These are phyloP conservation scores for Cercospora nicotianae DNA, from an alignment of 2,329 filamentous ascomycete genomes.

Conservation along the genomic window DNA sequence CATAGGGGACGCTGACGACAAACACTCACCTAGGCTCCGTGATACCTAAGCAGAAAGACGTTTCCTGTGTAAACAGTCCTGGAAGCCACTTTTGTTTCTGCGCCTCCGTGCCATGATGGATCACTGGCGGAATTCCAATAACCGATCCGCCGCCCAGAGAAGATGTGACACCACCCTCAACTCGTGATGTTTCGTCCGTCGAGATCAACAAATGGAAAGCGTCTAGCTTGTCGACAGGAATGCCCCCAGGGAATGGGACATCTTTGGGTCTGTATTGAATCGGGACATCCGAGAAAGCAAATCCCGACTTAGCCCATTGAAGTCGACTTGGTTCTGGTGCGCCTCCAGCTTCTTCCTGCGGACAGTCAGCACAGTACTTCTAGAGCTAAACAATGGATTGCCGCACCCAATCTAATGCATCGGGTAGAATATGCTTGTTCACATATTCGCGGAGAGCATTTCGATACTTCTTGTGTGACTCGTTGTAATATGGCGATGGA, in stretches of 20 bases:
- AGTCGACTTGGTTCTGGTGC: slow-evolving; percentile 49
- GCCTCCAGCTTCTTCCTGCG: slow-evolving; percentile 50
- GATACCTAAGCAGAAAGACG: slow-evolving; percentile 64
- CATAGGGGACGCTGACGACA: not conserved
- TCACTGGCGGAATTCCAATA: slow-evolving; percentile 65
- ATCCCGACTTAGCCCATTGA: slow-evolving; percentile 45
- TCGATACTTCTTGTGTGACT: slow-evolving; percentile 60
- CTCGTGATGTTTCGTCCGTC: slow-evolving; percentile 36
- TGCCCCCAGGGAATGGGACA: slow-evolving; percentile 47
- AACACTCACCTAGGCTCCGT: slow-evolving; percentile 55
- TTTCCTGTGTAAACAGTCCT: slow-evolving; percentile 58
- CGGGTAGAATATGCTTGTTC: slow-evolving; percentile 56
- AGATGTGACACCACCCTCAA: slow-evolving; percentile 55
- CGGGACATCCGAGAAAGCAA: slow-evolving; percentile 48
- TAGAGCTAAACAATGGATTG: not conserved
- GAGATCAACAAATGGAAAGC: slow-evolving; percentile 52
- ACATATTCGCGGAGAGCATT: slow-evolving; percentile 59
- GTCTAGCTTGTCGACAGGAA: slow-evolving; percentile 54
- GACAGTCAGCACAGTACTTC: not conserved
- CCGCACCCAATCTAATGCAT: slow-evolving; percentile 58
- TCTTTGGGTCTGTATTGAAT: slow-evolving; percentile 45
- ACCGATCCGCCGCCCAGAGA: slow-evolving; percentile 60
- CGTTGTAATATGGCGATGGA: slow-evolving; percentile 63
- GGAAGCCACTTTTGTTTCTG: slow-evolving; percentile 62
- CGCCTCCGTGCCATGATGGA: slow-evolving; percentile 61